Evolutionary conservation across 2,329 filamentous ascomycete genomes (phyloP).

Genomic region (Fusarium mexicanum): DNA sequence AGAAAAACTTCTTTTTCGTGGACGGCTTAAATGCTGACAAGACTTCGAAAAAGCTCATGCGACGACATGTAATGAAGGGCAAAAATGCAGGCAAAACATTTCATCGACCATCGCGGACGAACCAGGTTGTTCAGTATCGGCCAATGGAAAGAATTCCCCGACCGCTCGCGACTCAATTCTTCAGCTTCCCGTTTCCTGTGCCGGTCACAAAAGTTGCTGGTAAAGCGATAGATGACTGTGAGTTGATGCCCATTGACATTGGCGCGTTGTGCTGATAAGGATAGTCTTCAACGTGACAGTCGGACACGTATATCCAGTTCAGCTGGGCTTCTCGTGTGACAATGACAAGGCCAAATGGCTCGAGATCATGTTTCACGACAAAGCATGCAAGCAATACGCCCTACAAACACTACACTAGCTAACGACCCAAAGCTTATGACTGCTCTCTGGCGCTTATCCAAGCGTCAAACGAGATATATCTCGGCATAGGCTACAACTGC

Average conservation of each 20-base stretch:
- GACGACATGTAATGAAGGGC: constrained; percentile 13
- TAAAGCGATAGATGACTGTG: constrained; percentile 10
- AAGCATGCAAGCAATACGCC: neutral
- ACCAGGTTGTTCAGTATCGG: neutral
- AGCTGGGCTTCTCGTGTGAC: neutral
- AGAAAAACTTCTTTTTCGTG: constrained; percentile 9
- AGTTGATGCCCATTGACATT: accelerated
- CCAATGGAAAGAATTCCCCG: neutral
- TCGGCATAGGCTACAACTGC: neutral
- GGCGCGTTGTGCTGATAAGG: neutral
- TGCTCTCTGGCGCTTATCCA: neutral
- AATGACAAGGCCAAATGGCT: constrained; percentile 4
- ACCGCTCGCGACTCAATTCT: neutral
- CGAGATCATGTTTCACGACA: constrained; percentile 1
- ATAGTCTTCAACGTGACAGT: constrained; percentile 3
- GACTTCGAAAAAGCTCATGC: constrained; percentile 5
- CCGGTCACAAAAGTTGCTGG: neutral
- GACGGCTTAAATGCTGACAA: constrained; percentile 1
- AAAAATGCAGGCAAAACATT: constrained; percentile 19
- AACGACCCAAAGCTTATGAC: neutral
- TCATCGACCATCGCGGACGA: neutral
- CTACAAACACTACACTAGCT: accelerated
- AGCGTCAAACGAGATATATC: constrained; percentile 15
- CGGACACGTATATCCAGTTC: neutral
- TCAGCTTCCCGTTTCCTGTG: constrained; percentile 1